A percentile compares a stretch with the other conserved stretches of the same genome.
These are phyloP conservation scores for Kodamaea kaohsiungensis DNA, from an alignment of 805 yeast species.

Conservation along the genomic window DNA sequence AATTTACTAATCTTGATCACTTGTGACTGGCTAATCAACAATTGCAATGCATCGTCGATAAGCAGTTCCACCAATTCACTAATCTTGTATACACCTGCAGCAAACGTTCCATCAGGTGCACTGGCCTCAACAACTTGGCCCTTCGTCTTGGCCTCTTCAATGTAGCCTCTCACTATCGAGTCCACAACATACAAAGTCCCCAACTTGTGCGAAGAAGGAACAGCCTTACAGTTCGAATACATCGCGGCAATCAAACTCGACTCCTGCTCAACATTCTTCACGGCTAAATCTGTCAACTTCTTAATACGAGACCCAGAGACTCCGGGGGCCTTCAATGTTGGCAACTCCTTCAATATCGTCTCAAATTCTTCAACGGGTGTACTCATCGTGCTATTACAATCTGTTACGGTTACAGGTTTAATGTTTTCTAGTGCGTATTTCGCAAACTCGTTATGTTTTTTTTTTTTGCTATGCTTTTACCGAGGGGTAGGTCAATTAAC, in stretches of 20 bases:
- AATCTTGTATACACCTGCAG: slow-evolving; percentile 68
- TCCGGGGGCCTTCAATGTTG: slow-evolving; percentile 77
- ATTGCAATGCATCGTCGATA: slow-evolving; percentile 61
- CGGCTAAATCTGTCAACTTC: slow-evolving; percentile 75
- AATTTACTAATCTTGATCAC: slow-evolving; percentile 76
- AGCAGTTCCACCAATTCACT: slow-evolving; percentile 64
- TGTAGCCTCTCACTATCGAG: slow-evolving; percentile 83
- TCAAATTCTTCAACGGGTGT: slow-evolving; percentile 47
- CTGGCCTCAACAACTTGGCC: slow-evolving; percentile 46
- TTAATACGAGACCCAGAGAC: slow-evolving; percentile 95
- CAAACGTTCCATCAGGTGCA: slow-evolving; percentile 71
- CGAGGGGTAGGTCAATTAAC: not conserved
- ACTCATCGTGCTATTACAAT: slow-evolving; percentile 29
- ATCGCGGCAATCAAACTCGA: slow-evolving; percentile 59
- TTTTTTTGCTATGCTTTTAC: not conserved
- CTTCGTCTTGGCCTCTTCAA: slow-evolving; percentile 67
- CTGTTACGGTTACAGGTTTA: slow-evolving; percentile 1
- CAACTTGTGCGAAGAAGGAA: slow-evolving; percentile 79
- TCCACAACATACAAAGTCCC: slow-evolving; percentile 92
- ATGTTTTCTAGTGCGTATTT: not conserved
- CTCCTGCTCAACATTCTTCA: slow-evolving; percentile 61
- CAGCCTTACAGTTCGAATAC: slow-evolving; percentile 65
- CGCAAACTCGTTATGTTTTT: not conserved
- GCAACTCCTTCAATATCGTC: slow-evolving; percentile 48
- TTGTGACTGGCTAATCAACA: slow-evolving; percentile 53